A percentile compares a stretch with the other conserved stretches of the same genome.
phyloP scores from a whole-genome alignment of 2,329 filamentous ascomycete species.

The Sporothrix dimorphospora region DNA sequence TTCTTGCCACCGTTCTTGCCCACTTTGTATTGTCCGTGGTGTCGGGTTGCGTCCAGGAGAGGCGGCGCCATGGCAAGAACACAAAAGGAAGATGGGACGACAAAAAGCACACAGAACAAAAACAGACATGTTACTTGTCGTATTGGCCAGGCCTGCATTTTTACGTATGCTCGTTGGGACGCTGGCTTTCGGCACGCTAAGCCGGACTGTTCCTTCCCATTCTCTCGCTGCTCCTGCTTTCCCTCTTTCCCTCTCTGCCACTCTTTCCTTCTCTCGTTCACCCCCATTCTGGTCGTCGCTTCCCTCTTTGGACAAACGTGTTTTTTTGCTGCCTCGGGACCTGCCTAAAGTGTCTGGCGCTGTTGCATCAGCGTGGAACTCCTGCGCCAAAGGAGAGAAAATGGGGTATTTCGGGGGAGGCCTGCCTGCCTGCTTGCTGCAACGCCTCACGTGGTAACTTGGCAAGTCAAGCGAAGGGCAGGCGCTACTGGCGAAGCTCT shows the following conservation, averaged over 20 bases:
- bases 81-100: slow-evolving; percentile 20
- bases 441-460: slow-evolving; percentile 14
- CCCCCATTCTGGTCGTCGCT: background rate
- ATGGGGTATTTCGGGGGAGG: background rate
- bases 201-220: slow-evolving; percentile 20
- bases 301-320: background rate
- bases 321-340: slow-evolving; percentile 8
- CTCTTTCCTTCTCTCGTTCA: background rate
- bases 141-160: slow-evolving; percentile 1
- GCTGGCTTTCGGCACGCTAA: slow-evolving; percentile 20
- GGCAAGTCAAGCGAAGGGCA: slow-evolving; percentile 12
- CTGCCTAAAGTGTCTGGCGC: slow-evolving; percentile 26
- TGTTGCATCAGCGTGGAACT: slow-evolving; percentile 25
- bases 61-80: no score
- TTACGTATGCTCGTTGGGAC: background rate
- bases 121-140: slow-evolving; percentile 6
- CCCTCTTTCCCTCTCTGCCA: background rate
- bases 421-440: background rate
- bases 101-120: background rate
- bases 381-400: background rate
- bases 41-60: slow-evolving; percentile 9
- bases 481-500: slow-evolving; percentile 11
- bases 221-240: background rate
- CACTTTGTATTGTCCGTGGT: slow-evolving; percentile 20
- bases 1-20: slow-evolving; percentile 14